Conservation (phyloP, 2,329 filamentous ascomycete genomes). For the Paraphoma chrysanthemicola region DNA sequence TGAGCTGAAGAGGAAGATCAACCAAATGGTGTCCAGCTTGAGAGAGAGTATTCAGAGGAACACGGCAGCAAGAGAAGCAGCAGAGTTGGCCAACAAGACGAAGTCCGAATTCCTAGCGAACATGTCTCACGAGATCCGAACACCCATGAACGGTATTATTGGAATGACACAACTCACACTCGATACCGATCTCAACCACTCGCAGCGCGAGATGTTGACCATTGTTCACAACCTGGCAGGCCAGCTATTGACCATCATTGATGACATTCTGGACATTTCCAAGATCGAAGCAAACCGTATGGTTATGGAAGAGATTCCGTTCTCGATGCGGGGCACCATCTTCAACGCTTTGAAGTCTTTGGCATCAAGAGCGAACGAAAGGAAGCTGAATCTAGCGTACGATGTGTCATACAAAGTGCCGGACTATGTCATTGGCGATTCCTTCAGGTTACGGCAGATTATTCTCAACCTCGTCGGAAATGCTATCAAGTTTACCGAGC, state of each 20-base stretch:
- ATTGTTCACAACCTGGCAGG: constrained; percentile 97
- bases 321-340: constrained; percentile 90
- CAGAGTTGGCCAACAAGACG: constrained; percentile 95
- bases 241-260: constrained; percentile 95
- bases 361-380: constrained; percentile 97
- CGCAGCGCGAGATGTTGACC: constrained; percentile 97
- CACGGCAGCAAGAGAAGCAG: constrained; percentile 92
- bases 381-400: constrained; percentile 90
- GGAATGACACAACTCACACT: constrained; percentile 97
- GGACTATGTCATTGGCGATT: constrained; percentile 94
- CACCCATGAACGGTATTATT: constrained; percentile 97
- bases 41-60: constrained; percentile 97
- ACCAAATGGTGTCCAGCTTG: constrained; percentile 97
- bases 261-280: constrained; percentile 72
- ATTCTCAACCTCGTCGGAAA: constrained; percentile 98
- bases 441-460: constrained; percentile 94
- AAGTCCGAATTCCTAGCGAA: constrained; percentile 99
- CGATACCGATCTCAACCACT: constrained; percentile 90
- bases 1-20: constrained; percentile 98
- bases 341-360: constrained; percentile 97
- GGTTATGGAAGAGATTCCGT: constrained; percentile 98
- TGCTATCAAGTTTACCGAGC: constrained; percentile 98
- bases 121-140: constrained; percentile 98
- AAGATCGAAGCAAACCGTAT: constrained; percentile 94
- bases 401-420: constrained; percentile 92